phyloP scores from a whole-genome alignment of 2,329 filamentous ascomycete genomes.

The Aspergillus tanneri region DNA sequence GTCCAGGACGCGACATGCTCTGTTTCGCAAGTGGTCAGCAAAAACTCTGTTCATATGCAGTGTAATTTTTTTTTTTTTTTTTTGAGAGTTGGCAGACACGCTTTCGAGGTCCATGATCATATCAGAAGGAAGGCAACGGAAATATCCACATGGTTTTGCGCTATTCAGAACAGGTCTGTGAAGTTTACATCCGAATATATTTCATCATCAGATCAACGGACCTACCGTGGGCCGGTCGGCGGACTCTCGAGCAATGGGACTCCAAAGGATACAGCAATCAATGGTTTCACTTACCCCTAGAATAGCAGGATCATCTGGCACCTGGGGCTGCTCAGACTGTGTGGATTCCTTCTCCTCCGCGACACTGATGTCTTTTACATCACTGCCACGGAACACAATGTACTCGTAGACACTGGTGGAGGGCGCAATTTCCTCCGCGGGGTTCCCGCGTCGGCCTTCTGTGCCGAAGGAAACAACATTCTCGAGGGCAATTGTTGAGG shows the following conservation, averaged over 20 bases:
- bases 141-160: conserved; percentile 90
- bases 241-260: conserved; percentile 2
- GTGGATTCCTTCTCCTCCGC: conserved; percentile 74
- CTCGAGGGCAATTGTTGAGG: conserved; percentile 93
- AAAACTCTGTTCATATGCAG: conserved; percentile 7
- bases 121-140: conserved; percentile 99
- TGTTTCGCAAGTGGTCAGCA: conserved; percentile 29
- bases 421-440: conserved; percentile 76
- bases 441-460: conserved; percentile 78
- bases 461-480: conserved; percentile 94
- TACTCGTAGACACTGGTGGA: conserved; percentile 94
- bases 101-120: conserved; percentile 26
- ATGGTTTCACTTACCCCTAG: conserved; percentile 74
- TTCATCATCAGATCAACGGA: conserved; percentile 63
- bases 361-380: conserved; percentile 96
- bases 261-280: background rate
- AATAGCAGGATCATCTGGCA: conserved; percentile 94
- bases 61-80: background rate
- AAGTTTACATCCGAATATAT: conserved; percentile 97
- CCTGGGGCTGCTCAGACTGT: conserved; percentile 70
- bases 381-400: conserved; percentile 96
- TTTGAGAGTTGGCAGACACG: conserved; percentile 8
- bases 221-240: conserved; percentile 14
- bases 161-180: conserved; percentile 76
- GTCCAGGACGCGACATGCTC: conserved; percentile 46